Evolutionary conservation across 345 rosid species (phyloP).

Genomic region (Populus deltoides): DNA sequence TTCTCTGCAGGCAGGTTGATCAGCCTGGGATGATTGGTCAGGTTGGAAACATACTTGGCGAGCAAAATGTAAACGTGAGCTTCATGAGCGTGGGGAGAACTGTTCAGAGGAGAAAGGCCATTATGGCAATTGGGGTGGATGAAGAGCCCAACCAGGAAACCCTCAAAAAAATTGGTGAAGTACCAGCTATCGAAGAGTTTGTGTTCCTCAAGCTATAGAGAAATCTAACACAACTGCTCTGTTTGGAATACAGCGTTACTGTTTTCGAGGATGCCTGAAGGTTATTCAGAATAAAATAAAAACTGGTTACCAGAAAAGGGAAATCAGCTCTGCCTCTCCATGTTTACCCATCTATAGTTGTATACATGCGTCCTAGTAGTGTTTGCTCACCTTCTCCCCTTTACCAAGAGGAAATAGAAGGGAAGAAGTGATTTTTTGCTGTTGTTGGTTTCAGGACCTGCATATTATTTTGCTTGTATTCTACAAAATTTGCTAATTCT

Average conservation of each 20-base stretch:
- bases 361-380: not conserved
- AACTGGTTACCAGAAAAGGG: not conserved
- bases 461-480: not conserved
- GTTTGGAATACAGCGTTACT: not conserved
- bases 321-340: not conserved
- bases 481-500: not conserved
- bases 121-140: conserved; percentile 89
- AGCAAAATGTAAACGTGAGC: conserved; percentile 68
- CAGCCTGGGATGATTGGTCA: conserved; percentile 87
- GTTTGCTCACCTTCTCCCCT: not conserved
- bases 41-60: conserved; percentile 70
- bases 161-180: conserved; percentile 52
- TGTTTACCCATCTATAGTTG: not conserved
- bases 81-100: conserved; percentile 91
- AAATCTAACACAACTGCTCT: not conserved
- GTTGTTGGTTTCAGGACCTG: not conserved
- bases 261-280: not conserved
- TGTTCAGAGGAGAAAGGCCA: conserved; percentile 49
- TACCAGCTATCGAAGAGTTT: conserved; percentile 69
- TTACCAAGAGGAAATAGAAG: not conserved
- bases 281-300: not conserved
- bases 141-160: conserved; percentile 65
- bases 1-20: conserved; percentile 73
- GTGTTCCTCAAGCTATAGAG: conserved; percentile 57
- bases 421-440: not conserved